phyloP scores from a whole-genome alignment of 225 moss, liverwort and hornwort species.

The Straminergon stramineum region DNA sequence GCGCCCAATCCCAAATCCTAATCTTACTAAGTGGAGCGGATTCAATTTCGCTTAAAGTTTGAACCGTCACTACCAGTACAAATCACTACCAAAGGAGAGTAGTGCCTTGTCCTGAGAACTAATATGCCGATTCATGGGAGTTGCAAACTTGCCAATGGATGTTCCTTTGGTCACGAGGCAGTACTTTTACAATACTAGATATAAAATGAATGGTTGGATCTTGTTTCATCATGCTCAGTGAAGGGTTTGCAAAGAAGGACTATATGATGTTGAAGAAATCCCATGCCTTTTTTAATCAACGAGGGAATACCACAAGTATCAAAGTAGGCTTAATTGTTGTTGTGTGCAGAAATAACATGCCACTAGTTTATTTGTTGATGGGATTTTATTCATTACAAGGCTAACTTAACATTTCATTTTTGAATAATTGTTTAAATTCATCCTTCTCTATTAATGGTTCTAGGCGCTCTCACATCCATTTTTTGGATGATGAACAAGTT shows the following conservation, averaged over 20 bases:
- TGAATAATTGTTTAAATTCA: neutral
- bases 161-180: neutral
- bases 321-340: neutral
- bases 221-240: neutral
- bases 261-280: neutral
- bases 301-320: fast-evolving
- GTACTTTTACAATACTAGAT: neutral
- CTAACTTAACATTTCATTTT: neutral
- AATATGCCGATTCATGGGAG: neutral
- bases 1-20: neutral
- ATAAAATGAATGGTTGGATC: neutral
- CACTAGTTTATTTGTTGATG: neutral
- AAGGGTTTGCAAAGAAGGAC: neutral
- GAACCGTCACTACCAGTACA: neutral
- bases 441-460: neutral
- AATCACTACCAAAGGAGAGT: neutral
- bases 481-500: no score
- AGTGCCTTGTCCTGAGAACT: neutral
- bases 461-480: no score
- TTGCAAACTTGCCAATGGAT: neutral
- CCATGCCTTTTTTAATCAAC: neutral
- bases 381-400: neutral
- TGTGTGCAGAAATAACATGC: neutral
- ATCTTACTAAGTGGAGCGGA: neutral
- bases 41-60: neutral